Base-by-base conservation (phyloP, 2,329 filamentous ascomycete species). In the Colletotrichum falcatum region DNA sequence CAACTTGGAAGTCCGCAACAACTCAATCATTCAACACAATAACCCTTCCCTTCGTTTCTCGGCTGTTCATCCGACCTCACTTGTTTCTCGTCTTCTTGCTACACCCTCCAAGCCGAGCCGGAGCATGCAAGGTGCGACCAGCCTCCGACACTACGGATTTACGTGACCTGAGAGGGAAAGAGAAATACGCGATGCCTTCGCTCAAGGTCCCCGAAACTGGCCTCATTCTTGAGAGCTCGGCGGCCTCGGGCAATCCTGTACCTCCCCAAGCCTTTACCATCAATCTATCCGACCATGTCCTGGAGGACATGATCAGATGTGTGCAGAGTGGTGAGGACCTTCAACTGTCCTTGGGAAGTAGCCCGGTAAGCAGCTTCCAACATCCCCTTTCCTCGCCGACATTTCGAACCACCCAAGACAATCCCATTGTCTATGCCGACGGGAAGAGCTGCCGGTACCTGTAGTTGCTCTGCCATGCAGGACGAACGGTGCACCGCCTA, bases 251-350 rank as follows among this genome's bases (percentile, higher is more conserved):
- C 18, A 79, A 81, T 67, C 56, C 66, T 37, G 79, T 87, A 46
- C 86, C 86, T 11, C 81, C 83, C 37, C 87, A 90, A 75, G 87
- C 86, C 39, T 88, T 91, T 76, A 84, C 87, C 73, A 80, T 91
- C 66, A 85, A 82, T n/a, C 79, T 91, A 72, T 85, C 82, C 74
- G 85, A 90, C 77, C 82, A 82, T 76, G 82, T 89, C 61, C 86
- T 91, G 75, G 87, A 90, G 77, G 84, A 88, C 72, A 87, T 91
- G 85, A 90, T 91, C 74, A 84, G 83, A 78, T 88, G 86, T 75
- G 84, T 88, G 48, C 86, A 86, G 75, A 83, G 85, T 81, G 88
- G 88, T 61, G 83, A 87, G 65, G 81, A 85, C 55, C 83, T 91
- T 63, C 83, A 88, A 75, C 81, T 91, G 75, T 84, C 86, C 6